Percentiles rank a stretch among this genome's conserved stretches.
These are phyloP conservation scores for Aspergillus biplanus DNA, from an alignment of 495 filamentous ascomycete genomes.

Conservation along the genomic window DNA sequence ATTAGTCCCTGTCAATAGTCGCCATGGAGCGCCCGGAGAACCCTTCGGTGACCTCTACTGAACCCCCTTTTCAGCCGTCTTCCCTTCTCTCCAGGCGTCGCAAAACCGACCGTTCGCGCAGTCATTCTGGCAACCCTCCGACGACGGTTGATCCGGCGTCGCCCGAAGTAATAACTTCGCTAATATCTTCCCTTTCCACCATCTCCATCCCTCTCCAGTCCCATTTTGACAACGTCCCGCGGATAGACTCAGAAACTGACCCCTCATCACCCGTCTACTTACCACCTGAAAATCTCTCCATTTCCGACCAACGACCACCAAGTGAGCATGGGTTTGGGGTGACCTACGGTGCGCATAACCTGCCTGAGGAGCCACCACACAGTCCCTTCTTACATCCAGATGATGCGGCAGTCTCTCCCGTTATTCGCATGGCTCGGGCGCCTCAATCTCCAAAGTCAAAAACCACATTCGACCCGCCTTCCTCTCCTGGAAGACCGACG, in stretches of 20 bases:
- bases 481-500: slow-evolving; percentile 34
- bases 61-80: slow-evolving; percentile 40
- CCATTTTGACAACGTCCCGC: slow-evolving; percentile 69
- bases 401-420: slow-evolving; percentile 78
- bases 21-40: slow-evolving; percentile 43
- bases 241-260: slow-evolving; percentile 50
- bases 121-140: slow-evolving; percentile 31
- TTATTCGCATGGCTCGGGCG: slow-evolving; percentile 83
- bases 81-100: slow-evolving; percentile 38
- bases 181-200: slow-evolving; percentile 88
- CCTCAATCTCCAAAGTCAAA: slow-evolving; percentile 67
- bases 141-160: slow-evolving; percentile 62
- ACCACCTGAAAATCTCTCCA: slow-evolving; percentile 37
- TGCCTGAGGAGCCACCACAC: slow-evolving; percentile 37
- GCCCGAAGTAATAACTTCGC: slow-evolving; percentile 89
- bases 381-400: slow-evolving; percentile 62
- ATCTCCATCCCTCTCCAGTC: slow-evolving; percentile 77
- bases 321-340: slow-evolving; percentile 65
- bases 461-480: slow-evolving; percentile 21
- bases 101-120: slow-evolving; percentile 44
- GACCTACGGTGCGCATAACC: slow-evolving; percentile 65
- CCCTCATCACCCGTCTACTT: slow-evolving; percentile 52
- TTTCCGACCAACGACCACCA: slow-evolving; percentile 29
- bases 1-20: slow-evolving; percentile 29
- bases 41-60: slow-evolving; percentile 28